These are phyloP conservation scores for Botryobasidium botryosum DNA, from an alignment of 768 basidiomycete genomes.

Conservation along the genomic window DNA sequence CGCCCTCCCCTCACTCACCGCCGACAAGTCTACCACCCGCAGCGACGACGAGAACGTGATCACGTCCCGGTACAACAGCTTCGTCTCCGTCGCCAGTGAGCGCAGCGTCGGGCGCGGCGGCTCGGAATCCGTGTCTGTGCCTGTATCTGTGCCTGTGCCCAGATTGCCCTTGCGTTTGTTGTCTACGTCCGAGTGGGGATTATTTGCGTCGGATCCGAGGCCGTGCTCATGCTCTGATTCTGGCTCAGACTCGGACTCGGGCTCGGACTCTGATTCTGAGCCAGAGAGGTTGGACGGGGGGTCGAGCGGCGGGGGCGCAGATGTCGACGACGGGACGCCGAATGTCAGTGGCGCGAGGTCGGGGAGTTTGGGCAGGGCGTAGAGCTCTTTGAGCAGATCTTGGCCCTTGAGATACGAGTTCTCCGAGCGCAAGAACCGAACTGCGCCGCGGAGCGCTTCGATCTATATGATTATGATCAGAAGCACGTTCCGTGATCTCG, in stretches of 20 bases:
- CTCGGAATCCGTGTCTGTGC: neutral
- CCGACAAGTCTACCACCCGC: conserved; percentile 69
- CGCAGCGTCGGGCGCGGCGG: conserved; percentile 35
- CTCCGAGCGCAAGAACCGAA: conserved; percentile 84
- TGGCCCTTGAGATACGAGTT: conserved; percentile 89
- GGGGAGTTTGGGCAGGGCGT: conserved; percentile 49
- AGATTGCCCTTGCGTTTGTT: too few species aligned
- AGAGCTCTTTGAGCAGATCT: conserved; percentile 72
- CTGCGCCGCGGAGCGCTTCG: conserved; percentile 76
- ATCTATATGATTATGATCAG: conserved; percentile 31
- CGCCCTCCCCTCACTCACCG: conserved; percentile 25
- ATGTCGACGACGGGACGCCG: conserved; percentile 18
- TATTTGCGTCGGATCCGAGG: neutral
- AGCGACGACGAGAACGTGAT: conserved; percentile 71
- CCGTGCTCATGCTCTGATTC: too few species aligned
- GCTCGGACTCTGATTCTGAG: conserved; percentile 40
- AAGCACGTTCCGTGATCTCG: neutral
- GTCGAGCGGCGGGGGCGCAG: conserved; percentile 47
- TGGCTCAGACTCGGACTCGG: conserved; percentile 1
- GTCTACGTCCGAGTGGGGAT: too few species aligned
- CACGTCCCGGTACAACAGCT: conserved; percentile 75
- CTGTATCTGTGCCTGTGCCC: too few species aligned
- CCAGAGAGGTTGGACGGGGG: too few species aligned
- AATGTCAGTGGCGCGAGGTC: conserved; percentile 24
- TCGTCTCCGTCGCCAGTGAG: conserved; percentile 65